Evolutionary conservation across 2,329 filamentous ascomycete genomes (phyloP), one percentile per base, ranked within the genome.

Genomic region (Hypomyces rosellus): DNA sequence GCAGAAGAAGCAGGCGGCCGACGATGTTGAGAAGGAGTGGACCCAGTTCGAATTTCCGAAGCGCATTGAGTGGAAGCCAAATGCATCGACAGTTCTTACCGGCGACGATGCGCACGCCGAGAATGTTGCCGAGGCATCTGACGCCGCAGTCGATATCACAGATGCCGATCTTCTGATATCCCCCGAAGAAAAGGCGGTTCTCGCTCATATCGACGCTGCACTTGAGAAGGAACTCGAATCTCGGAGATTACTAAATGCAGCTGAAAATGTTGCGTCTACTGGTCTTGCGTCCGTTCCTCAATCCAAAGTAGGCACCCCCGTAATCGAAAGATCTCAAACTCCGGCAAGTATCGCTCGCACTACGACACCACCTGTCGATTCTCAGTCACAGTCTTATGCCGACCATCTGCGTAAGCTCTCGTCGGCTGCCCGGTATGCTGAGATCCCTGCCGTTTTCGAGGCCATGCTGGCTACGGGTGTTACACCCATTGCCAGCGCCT

Each of bases 401-500:
- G 82, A 88, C 44, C 86, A 91, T 59, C 81, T 99, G 15, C 78
- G 84, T 48, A 82, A 85, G 61, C 80, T 97, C 45, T 84, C 85
- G 5, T 76, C 84, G 49, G 74, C 80, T 59, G 78, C 82, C 49
- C 84, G 88, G 53, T 95, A 89, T 80, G 82, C 82, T 13, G 89
- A 96, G 65, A 93, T 99, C 42, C 92, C 92, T 1, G 83, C 85
- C 37, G 84, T 93, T 4, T 99, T 99, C 65, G 89, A 96, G 75
- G 81, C 85, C 25, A 89, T 97, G 83, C 78, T 97, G 55, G 83
- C 84, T 43, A 86, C 88, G 56, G 88, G 89, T 43, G 79, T 95
- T 54, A 83, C 83, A 62, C 93, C 93, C 34, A 88, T 86, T 6
- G 82, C 89, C 44, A 77, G 82, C 43, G 87, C 92, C n/a, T 99